Percentiles rank a stretch among this genome's conserved stretches.
Conservation (phyloP, 1,284 basidiomycete genomes). For the Leccinum solheimii region DNA sequence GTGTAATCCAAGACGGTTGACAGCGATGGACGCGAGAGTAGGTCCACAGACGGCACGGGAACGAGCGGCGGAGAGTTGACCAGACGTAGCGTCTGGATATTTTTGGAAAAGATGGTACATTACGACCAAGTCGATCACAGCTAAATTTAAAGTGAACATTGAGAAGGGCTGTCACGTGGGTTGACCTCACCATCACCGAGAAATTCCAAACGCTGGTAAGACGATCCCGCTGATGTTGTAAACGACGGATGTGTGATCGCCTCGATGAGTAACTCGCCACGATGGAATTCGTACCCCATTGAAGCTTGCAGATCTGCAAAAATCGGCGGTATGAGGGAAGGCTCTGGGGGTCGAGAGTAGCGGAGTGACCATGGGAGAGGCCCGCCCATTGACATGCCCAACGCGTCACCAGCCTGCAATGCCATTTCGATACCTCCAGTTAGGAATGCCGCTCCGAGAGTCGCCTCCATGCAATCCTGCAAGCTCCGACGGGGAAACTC, state of each 20-base stretch:
- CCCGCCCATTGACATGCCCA: constrained; percentile 74
- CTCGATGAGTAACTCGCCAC: constrained; percentile 63
- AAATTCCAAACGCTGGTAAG: constrained; percentile 84
- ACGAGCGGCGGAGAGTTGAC: constrained; percentile 70
- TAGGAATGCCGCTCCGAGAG: constrained; percentile 71
- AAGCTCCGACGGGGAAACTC: constrained; percentile 66
- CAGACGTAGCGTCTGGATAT: constrained; percentile 69
- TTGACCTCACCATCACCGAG: constrained; percentile 73
- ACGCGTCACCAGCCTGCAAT: constrained; percentile 58
- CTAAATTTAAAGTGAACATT: constrained; percentile 38
- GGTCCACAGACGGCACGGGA: constrained; percentile 73
- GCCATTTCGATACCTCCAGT: constrained; percentile 70
- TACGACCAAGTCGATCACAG: constrained; percentile 75
- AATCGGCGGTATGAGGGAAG: constrained; percentile 43
- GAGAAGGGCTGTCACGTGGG: neutral
- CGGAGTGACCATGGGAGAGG: constrained; percentile 58
- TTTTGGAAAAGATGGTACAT: constrained; percentile 70
- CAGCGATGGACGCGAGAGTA: constrained; percentile 67
- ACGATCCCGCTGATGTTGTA: constrained; percentile 50
- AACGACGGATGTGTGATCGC: constrained; percentile 83
- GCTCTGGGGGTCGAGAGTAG: constrained; percentile 40
- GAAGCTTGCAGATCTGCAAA: constrained; percentile 59
- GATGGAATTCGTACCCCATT: constrained; percentile 71
- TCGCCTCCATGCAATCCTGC: constrained; percentile 85
- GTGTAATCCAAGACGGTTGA: constrained; percentile 67